A percentile compares a stretch with the other conserved stretches of the same genome.
These are phyloP conservation scores for Tetradesmus lagerheimii DNA, from an alignment of 139 green algal species.

Conservation along the genomic window DNA sequence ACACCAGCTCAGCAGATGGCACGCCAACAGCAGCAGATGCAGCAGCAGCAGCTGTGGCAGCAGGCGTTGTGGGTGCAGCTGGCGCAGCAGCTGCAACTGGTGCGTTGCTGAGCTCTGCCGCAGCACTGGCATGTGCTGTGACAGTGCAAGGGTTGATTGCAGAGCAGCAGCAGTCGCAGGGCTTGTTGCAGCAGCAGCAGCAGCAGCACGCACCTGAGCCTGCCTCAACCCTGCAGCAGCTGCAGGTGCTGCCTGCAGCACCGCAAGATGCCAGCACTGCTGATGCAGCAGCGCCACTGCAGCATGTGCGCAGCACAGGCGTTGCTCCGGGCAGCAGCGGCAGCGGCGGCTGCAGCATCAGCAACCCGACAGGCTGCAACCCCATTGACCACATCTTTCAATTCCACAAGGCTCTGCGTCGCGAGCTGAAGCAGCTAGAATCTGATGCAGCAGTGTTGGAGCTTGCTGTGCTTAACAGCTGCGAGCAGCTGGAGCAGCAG, in stretches of 20 bases:
- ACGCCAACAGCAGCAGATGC: conserved; percentile 19
- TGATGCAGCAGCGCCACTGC: not conserved
- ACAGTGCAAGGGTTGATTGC: conserved; percentile 1
- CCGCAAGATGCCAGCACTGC: not conserved
- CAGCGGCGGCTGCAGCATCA: conserved; percentile 13
- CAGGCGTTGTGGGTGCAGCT: not conserved
- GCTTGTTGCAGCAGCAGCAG: conserved; percentile 24
- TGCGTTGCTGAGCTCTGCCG: not conserved
- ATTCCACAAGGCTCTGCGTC: conserved; percentile 83
- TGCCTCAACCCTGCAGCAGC: not conserved
- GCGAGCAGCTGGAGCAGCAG: conserved; percentile 24
- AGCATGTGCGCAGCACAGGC: not conserved
- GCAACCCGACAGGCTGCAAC: conserved; percentile 53
- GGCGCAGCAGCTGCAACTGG: not conserved
- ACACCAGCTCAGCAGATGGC: conserved; percentile 18
- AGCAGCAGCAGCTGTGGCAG: conserved; percentile 23
- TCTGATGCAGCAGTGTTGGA: conserved; percentile 74
- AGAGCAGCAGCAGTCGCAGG: conserved; percentile 17
- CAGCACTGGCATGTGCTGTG: conserved; percentile 18
- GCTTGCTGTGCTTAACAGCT: conserved; percentile 34
- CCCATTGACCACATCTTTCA: conserved; percentile 99
- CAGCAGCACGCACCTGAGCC: not conserved
- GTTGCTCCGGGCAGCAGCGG: not conserved
- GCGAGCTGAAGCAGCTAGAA: conserved; percentile 90
- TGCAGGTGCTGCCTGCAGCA: conserved; percentile 6